These are phyloP conservation scores for Ampelocalamus luodianensis DNA, from an alignment of 176 grass and related monocot genomes.

Conservation along the genomic window DNA sequence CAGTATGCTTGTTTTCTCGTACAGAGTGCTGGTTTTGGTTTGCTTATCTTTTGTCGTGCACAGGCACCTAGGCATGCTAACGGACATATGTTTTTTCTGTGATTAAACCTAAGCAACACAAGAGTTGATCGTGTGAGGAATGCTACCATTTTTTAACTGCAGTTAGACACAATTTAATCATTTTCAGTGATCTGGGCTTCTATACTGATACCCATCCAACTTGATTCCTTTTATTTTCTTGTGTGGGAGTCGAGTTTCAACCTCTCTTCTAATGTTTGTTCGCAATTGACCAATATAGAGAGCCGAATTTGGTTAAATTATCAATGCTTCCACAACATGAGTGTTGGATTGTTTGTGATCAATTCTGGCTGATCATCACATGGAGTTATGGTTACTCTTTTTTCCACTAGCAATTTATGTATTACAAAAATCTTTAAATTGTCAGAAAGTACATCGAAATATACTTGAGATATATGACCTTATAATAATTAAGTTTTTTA, in stretches of 20 bases:
- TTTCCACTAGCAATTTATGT: neutral
- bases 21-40: neutral
- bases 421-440: neutral
- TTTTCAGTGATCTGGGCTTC: neutral
- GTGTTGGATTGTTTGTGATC: conserved; percentile 12
- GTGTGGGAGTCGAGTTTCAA: conserved; percentile 3
- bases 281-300: neutral
- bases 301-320: neutral
- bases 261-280: neutral
- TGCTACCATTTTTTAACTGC: conserved; percentile 14
- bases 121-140: neutral
- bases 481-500: neutral
- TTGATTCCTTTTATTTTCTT: neutral
- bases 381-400: neutral
- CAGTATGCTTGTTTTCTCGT: conserved; percentile 10
- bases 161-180: conserved; percentile 15
- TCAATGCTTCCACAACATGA: neutral
- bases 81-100: neutral
- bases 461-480: neutral
- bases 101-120: conserved; percentile 29
- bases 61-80: conserved; percentile 11
- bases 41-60: conserved; percentile 20
- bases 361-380: conserved; percentile 5
- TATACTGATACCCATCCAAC: neutral
- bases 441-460: neutral